Evolutionary conservation across 163 green algal genomes (phyloP), one percentile per base, ranked within the genome.

Genomic region (Scenedesmus sp.): DNA sequence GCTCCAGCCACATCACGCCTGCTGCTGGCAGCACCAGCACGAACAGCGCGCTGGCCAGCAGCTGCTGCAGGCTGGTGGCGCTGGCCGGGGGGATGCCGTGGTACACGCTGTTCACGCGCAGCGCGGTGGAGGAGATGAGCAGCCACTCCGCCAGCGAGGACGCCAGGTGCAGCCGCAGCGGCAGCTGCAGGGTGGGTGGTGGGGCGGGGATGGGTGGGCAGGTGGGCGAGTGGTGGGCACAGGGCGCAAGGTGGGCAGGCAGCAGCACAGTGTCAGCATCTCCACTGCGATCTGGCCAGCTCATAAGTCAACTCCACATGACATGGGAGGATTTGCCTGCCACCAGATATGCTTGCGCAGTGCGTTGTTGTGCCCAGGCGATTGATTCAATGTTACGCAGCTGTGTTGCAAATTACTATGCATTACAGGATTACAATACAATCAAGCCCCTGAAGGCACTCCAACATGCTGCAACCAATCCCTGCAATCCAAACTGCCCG

Each of bases 1-100:
- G 23, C 54, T 88, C 83, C 0, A 77, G 83, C 57, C 57, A 74
- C 57, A 66, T 23, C 18, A 88, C 83, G 8, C 83, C 83, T 46
- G 57, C 83, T 46, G 83, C 67, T 77, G 83, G 83, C 83, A 88
- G 56, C 83, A 73, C 23, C 57, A 88, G 16, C 57, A 88, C 83
- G 10, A 73, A 55, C 83, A 88, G 56, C n/a, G 54, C 23, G n/a
- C 83, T 88, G 12, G 57, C n/a, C n/a, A 88, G 59, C 57, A 88
- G 83, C 23, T 88, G 83, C 8, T 57, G 52, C 83, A 88, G 57
- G 83, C 67, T 64, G 16, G 57, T 88, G 83, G 83, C 8, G 83
- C 59, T 60, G 34, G 34, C 10, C n/a, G 67, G 59, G 83, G 83
- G 83, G 10, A 46, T 76, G 57, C 67, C 57, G 57, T 77, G 18